Evolutionary conservation across 495 filamentous ascomycete genomes (phyloP).

Genomic region (Lepraria neglecta): DNA sequence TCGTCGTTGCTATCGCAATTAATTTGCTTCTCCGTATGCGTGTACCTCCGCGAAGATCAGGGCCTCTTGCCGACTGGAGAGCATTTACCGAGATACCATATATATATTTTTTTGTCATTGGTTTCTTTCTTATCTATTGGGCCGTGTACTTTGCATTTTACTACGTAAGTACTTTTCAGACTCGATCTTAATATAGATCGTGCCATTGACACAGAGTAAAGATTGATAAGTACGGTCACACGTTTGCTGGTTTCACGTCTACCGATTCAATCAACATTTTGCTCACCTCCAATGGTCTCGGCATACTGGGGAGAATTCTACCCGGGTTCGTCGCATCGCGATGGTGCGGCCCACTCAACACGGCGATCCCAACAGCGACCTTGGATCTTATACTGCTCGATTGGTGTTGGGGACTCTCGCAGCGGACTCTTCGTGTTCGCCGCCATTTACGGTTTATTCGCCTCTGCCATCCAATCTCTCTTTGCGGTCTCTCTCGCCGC

Average conservation of each 20-base stretch:
- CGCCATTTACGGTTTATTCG: conserved; percentile 54
- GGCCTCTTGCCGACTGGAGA: background rate
- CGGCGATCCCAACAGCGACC: conserved; percentile 41
- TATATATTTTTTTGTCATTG: background rate
- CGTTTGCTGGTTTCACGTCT: background rate
- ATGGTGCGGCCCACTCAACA: conserved; percentile 54
- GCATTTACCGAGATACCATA: conserved; percentile 39
- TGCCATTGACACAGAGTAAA: conserved; percentile 28
- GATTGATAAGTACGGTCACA: conserved; percentile 38
- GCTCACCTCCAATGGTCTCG: conserved; percentile 60
- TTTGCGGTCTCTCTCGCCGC: conserved; percentile 56
- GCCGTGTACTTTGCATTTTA: conserved; percentile 27
- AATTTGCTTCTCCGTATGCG: conserved; percentile 40
- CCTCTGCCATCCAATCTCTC: conserved; percentile 61
- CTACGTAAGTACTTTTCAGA: conserved; percentile 26
- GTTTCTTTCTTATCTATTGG: conserved; percentile 27
- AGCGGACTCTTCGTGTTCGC: conserved; percentile 55
- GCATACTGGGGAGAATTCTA: conserved; percentile 56
- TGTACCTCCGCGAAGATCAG: conserved; percentile 53
- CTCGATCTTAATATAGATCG: conserved; percentile 30
- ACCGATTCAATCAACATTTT: background rate
- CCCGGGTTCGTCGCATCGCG: conserved; percentile 60
- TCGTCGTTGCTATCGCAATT: background rate
- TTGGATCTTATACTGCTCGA: conserved; percentile 29
- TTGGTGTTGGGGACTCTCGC: conserved; percentile 41